Conservation (phyloP, 2,329 filamentous ascomycete genomes). For the Alternaria gaisen region DNA sequence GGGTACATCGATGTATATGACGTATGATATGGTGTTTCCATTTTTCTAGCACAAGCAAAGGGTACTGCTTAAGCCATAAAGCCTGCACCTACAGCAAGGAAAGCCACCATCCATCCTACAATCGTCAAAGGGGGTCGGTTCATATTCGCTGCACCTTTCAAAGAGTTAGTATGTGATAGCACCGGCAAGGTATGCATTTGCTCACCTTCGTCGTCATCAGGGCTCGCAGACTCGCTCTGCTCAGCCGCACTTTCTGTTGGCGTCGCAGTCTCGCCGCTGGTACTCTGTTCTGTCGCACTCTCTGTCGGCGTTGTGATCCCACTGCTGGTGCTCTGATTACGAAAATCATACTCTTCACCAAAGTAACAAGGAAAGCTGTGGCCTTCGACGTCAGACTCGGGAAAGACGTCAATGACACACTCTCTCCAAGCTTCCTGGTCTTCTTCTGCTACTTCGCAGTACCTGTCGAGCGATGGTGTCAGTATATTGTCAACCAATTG, state of each 20-base stretch:
- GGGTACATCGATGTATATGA: background rate
- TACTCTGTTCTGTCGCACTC: too few species aligned
- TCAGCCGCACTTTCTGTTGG: background rate
- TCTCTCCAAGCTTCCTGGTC: too few species aligned
- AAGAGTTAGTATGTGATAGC: background rate
- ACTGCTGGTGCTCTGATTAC: too few species aligned
- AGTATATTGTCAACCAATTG: too few species aligned
- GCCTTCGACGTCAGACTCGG: background rate
- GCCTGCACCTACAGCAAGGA: background rate
- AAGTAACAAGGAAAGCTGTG: too few species aligned
- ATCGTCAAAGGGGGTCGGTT: background rate
- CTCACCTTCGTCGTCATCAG: background rate
- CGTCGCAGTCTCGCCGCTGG: too few species aligned
- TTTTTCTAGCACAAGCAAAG: background rate
- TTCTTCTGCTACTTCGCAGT: too few species aligned
- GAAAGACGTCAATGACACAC: background rate
- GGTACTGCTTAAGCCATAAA: background rate
- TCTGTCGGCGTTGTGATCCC: too few species aligned
- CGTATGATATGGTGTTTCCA: background rate
- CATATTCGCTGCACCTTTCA: background rate
- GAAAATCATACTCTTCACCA: too few species aligned
- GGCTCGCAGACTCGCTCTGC: background rate
- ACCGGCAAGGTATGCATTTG: background rate
- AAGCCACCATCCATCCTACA: background rate
- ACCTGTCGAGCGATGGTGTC: too few species aligned